Evolutionary conservation across 148 eudicot genomes (phyloP).

Genomic region (Chenopodium berlandieri): DNA sequence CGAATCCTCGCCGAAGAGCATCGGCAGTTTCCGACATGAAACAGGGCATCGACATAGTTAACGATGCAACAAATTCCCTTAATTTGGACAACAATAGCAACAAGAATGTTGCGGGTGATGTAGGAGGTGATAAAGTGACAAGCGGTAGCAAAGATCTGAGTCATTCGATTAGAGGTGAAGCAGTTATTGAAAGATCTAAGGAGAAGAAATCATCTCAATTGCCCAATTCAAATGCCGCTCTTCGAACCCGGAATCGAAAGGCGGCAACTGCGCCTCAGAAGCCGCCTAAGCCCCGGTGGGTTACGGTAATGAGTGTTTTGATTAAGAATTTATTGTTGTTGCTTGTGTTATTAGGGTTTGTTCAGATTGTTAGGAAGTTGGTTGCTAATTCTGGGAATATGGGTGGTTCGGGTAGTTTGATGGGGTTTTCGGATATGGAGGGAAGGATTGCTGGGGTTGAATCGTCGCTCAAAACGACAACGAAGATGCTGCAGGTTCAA

Average conservation of each 20-base stretch:
- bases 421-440: constrained; percentile 52
- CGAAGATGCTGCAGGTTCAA: constrained; percentile 72
- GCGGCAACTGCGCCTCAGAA: constrained; percentile 12
- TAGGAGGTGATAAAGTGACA: constrained; percentile 13
- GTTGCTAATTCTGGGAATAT: constrained; percentile 27
- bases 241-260: constrained; percentile 39
- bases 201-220: constrained; percentile 23
- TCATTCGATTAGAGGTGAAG: constrained; percentile 45
- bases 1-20: constrained; percentile 62
- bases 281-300: constrained; percentile 50
- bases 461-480: constrained; percentile 44
- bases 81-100: not conserved
- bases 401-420: constrained; percentile 12
- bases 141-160: constrained; percentile 44
- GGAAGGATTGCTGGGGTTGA: constrained; percentile 62
- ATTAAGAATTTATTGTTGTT: constrained; percentile 60
- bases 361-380: constrained; percentile 57
- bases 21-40: constrained; percentile 43
- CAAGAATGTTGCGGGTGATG: constrained; percentile 10
- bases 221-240: constrained; percentile 22
- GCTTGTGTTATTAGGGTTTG: constrained; percentile 45
- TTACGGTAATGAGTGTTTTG: constrained; percentile 52
- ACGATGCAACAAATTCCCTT: constrained; percentile 24
- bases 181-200: constrained; percentile 41
- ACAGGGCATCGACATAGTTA: constrained; percentile 41